Base-by-base conservation (phyloP, 73 alveolate species). In the Paramecium sexaurelia region DNA sequence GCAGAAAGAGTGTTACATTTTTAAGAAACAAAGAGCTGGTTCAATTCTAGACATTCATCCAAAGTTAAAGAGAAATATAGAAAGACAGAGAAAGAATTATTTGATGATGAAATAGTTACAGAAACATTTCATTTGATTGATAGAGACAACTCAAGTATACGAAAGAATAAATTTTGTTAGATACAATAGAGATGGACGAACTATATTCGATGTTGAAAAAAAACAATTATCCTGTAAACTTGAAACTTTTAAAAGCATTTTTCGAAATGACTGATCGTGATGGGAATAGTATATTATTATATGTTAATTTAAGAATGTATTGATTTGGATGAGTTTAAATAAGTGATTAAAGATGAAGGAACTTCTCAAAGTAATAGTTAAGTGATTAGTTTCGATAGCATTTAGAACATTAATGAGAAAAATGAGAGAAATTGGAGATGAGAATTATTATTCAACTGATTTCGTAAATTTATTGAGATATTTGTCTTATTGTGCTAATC, bases 321-420 rank as follows among this genome's bases (percentile, higher is more conserved):
- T 78, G 90, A 78, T 40, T 78, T 78, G n/a, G 90, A 78, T 17
- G 90, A 78, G 55, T 78, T 78, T 27, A 78, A 43, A 78, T 43
- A 39, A 0, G 73, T 78, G 0, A 39, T 78, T 19, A 39, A 78
- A 11, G 90, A 78, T 43, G 90, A 78, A 13, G 33, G 35, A 78
- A 61, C 90, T 22, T 24, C 61, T 78, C n/a, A 78, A 43, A 29
- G 90, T 78, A 78, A 36, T 40, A 15, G 6, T 13, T 4, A 19
- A 13, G 43, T 43, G 32, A 39, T 19, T 24, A 39, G 66, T 27
- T 40, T 51, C 4, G 5, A 51, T 51, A 51, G 67, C 67, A 17
- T 78, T 78, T 45, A 37, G 90, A 27, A 11, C 29, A 22, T 37
- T 78, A 75, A 78, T 78, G 90, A 78, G 90, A 22, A 37, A 43